phyloP scores from a whole-genome alignment of 1,284 basidiomycete species.

The Pseudozyma hubeiensis region DNA sequence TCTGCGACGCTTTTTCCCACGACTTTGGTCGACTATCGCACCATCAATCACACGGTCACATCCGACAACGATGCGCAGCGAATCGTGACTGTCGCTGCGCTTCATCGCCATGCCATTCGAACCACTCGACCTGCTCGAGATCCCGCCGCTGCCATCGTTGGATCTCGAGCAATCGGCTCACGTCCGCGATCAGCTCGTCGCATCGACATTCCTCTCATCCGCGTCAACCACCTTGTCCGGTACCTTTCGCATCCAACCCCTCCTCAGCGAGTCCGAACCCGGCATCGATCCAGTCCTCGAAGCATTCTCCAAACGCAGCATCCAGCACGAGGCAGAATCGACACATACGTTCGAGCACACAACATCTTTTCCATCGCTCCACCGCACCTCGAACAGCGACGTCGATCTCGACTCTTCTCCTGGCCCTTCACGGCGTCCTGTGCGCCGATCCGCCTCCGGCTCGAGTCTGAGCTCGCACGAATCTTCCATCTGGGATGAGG shows the following conservation, averaged over 20 bases:
- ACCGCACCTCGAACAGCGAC: constrained; percentile 3
- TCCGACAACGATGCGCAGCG: not conserved
- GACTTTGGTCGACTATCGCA: constrained; percentile 3
- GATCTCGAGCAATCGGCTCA: constrained; percentile 14
- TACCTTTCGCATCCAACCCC: constrained; percentile 1
- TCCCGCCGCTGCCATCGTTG: constrained; percentile 23
- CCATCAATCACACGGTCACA: not conserved
- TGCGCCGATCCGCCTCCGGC: constrained; percentile 18
- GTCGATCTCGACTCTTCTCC: constrained; percentile 28
- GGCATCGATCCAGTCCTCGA: constrained; percentile 29
- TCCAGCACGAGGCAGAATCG: constrained; percentile 1
- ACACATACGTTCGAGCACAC: not conserved
- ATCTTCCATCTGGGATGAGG: constrained; percentile 31
- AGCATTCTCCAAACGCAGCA: constrained; percentile 16
- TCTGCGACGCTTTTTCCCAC: constrained; percentile 2
- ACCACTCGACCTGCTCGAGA: constrained; percentile 21
- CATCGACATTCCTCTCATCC: constrained; percentile 29
- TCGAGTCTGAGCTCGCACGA: constrained; percentile 28
- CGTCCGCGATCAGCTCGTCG: constrained; percentile 24
- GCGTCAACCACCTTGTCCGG: not conserved
- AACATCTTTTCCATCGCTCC: not conserved
- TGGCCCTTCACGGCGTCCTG: constrained; percentile 10
- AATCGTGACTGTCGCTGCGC: not conserved
- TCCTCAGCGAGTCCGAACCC: not conserved
- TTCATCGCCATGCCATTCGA: constrained; percentile 25